phyloP scores from a whole-genome alignment of 169 alveolate genomes.

The Eimeria nieschulzi region DNA sequence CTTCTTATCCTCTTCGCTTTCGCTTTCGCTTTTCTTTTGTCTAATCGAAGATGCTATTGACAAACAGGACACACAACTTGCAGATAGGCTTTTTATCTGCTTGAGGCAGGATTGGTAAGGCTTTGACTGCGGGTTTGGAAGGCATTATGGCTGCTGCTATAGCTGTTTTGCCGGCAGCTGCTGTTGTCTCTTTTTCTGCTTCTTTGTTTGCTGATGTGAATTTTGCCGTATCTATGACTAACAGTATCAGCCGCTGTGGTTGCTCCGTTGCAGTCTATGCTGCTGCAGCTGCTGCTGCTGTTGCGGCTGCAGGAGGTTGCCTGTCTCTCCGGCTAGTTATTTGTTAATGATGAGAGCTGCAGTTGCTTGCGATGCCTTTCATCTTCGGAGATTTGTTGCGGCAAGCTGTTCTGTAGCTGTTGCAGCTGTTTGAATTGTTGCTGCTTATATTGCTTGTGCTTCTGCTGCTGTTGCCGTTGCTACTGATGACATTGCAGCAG shows the following conservation, averaged over 20 bases:
- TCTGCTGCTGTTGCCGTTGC: constrained; percentile 5
- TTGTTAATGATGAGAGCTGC: constrained; percentile 33
- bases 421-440: constrained; percentile 17
- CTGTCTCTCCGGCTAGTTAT: constrained; percentile 19
- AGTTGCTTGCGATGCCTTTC: background rate
- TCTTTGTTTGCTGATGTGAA: background rate
- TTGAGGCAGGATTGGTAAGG: constrained; percentile 24
- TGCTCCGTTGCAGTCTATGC: constrained; percentile 16
- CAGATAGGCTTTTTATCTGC: background rate
- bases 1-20: background rate
- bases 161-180: background rate
- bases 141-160: background rate
- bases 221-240: background rate
- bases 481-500: background rate
- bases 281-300: constrained; percentile 22
- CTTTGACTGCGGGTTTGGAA: background rate
- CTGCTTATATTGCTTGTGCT: constrained; percentile 4
- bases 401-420: constrained; percentile 2
- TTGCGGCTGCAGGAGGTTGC: constrained; percentile 46
- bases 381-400: background rate
- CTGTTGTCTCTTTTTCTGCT: constrained; percentile 9
- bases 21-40: background rate
- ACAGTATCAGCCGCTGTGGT: constrained; percentile 6
- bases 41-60: background rate
- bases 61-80: background rate